phyloP scores from a whole-genome alignment of 1,284 basidiomycete species.

The Ganoderma sp. region DNA sequence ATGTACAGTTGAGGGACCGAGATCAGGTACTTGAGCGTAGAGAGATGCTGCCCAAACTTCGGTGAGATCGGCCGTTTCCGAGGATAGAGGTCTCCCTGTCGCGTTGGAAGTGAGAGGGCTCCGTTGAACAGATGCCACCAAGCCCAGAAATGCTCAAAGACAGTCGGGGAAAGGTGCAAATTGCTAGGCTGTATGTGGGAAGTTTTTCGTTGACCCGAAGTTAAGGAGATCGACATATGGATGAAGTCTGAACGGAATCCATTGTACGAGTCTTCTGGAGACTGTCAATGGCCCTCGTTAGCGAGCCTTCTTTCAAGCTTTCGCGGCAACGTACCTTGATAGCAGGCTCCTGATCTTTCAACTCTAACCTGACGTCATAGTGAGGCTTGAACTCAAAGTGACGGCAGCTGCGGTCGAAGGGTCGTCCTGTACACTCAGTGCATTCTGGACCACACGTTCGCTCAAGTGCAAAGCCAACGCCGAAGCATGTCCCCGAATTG shows the following conservation, averaged over 20 bases:
- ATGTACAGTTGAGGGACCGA: constrained; percentile 82
- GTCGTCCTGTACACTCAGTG: constrained; percentile 60
- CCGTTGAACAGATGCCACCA: constrained; percentile 92
- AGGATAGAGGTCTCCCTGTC: constrained; percentile 86
- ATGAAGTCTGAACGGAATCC: constrained; percentile 95
- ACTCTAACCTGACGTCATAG: constrained; percentile 76
- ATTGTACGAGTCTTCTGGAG: constrained; percentile 77
- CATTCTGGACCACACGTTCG: constrained; percentile 86
- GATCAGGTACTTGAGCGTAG: constrained; percentile 93
- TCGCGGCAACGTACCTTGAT: constrained; percentile 55
- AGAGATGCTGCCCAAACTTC: constrained; percentile 89
- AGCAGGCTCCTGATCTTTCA: constrained; percentile 49
- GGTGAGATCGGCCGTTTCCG: constrained; percentile 75
- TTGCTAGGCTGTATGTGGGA: constrained; percentile 60
- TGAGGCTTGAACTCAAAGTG: constrained; percentile 86
- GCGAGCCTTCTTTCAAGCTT: not conserved
- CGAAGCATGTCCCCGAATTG: constrained; percentile 89
- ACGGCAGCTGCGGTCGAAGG: constrained; percentile 83
- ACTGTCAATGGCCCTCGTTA: constrained; percentile 41
- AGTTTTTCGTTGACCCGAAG: constrained; percentile 52
- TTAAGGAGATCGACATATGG: constrained; percentile 90
- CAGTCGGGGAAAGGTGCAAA: constrained; percentile 87
- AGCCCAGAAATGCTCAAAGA: constrained; percentile 90
- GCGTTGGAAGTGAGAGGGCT: constrained; percentile 82
- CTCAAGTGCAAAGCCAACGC: constrained; percentile 86